phyloP scores from a whole-genome alignment of 345 rosid genomes.

The Boechera stricta region DNA sequence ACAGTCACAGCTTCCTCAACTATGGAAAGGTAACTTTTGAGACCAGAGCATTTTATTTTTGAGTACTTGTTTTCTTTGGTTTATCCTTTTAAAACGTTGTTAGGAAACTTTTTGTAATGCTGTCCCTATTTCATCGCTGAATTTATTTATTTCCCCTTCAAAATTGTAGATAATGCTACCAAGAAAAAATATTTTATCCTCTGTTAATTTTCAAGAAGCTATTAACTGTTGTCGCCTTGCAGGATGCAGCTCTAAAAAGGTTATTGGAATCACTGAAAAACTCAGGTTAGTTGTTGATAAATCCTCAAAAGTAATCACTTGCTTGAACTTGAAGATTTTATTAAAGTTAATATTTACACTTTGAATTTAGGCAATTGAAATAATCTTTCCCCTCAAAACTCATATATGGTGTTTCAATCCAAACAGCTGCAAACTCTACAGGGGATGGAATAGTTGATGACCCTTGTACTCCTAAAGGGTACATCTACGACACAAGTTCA shows the following conservation, averaged over 20 bases:
- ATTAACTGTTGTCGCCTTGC: slow-evolving; percentile 42
- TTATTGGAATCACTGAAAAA: slow-evolving; percentile 58
- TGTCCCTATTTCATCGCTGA: background rate
- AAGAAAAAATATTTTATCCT: background rate
- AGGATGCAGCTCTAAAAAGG: slow-evolving; percentile 77
- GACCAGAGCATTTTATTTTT: background rate
- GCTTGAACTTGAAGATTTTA: background rate
- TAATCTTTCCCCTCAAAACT: background rate
- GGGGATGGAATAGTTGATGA: slow-evolving; percentile 50
- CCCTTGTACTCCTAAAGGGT: slow-evolving; percentile 93
- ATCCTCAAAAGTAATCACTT: background rate
- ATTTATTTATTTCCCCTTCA: background rate
- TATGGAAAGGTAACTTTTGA: slow-evolving; percentile 72
- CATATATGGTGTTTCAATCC: slow-evolving; percentile 46
- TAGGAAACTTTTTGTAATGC: background rate
- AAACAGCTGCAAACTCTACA: slow-evolving; percentile 53
- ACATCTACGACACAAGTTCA: slow-evolving; percentile 46
- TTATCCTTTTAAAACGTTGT: background rate
- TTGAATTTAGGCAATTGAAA: background rate
- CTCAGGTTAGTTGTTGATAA: slow-evolving; percentile 50
- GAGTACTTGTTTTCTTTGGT: slow-evolving; percentile 1
- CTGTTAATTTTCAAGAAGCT: slow-evolving; percentile 5
- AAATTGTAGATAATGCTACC: slow-evolving; percentile 14
- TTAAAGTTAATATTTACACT: background rate
- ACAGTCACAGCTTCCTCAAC: slow-evolving; percentile 92